Evolutionary conservation across 176 grass and related monocot species (phyloP).

Genomic region (Musa acuminata): DNA sequence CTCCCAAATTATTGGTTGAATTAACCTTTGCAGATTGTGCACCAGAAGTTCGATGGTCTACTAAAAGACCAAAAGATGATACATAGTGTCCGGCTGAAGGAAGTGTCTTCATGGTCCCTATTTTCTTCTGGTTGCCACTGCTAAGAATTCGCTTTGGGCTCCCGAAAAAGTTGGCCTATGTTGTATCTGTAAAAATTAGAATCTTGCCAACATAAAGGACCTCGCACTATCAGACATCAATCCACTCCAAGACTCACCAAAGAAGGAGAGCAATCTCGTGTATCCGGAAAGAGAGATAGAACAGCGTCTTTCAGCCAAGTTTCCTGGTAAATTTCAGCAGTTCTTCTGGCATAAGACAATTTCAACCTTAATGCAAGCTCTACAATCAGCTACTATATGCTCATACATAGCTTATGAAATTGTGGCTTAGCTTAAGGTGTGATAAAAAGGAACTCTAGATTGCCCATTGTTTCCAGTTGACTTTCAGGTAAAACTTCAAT

Average conservation of each 20-base stretch:
- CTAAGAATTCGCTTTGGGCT: constrained; percentile 60
- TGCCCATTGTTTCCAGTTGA: background rate
- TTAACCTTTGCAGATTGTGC: constrained; percentile 44
- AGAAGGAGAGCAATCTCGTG: constrained; percentile 61
- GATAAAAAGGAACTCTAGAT: background rate
- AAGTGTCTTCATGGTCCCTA: constrained; percentile 32
- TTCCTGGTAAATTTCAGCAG: constrained; percentile 63
- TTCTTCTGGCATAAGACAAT: constrained; percentile 37
- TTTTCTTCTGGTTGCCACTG: constrained; percentile 42
- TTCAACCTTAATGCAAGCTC: constrained; percentile 27
- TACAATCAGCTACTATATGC: constrained; percentile 9
- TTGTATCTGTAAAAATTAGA: constrained; percentile 22
- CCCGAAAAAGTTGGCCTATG: constrained; percentile 69
- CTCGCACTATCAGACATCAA: background rate
- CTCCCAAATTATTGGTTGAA: constrained; percentile 64
- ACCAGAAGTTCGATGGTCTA: constrained; percentile 29
- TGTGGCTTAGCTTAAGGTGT: background rate
- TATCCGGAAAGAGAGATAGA: constrained; percentile 71
- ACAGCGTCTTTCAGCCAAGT: constrained; percentile 74
- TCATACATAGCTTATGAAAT: background rate
- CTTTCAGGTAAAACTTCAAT: background rate
- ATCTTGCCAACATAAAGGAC: background rate
- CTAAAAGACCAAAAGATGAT: constrained; percentile 34
- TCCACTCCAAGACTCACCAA: constrained; percentile 55
- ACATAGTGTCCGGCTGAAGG: constrained; percentile 21